Conservation (phyloP, 805 yeast genomes). For the Priceomyces carsonii region DNA sequence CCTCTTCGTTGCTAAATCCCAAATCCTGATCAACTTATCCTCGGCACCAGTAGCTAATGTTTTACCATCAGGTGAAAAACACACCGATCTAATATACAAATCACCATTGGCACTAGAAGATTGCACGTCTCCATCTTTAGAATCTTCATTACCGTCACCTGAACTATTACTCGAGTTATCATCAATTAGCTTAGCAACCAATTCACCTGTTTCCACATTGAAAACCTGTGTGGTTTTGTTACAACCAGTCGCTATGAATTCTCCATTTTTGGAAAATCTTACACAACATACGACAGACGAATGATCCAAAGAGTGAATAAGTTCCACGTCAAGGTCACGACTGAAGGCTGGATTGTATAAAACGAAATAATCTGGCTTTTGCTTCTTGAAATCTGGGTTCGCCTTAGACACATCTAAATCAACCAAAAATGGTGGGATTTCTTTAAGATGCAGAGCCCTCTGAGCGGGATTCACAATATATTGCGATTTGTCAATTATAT, state of each 20-base stretch:
- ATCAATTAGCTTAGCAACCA: slow-evolving; percentile 83
- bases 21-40: slow-evolving; percentile 86
- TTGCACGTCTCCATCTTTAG: slow-evolving; percentile 31
- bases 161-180: slow-evolving; percentile 49
- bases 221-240: slow-evolving; percentile 94
- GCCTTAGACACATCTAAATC: slow-evolving; percentile 81
- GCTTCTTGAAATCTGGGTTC: slow-evolving; percentile 75
- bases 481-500: slow-evolving; percentile 40
- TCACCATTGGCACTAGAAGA: slow-evolving; percentile 67
- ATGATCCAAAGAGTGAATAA: slow-evolving; percentile 89
- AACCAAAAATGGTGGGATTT: slow-evolving; percentile 75
- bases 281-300: slow-evolving; percentile 96
- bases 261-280: slow-evolving; percentile 87
- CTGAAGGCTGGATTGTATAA: slow-evolving; percentile 83
- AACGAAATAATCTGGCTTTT: slow-evolving; percentile 81
- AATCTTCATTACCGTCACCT: slow-evolving; percentile 40
- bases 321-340: slow-evolving; percentile 72
- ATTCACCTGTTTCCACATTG: slow-evolving; percentile 87
- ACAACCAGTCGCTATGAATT: slow-evolving; percentile 94
- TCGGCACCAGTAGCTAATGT: slow-evolving; percentile 93
- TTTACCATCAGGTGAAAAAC: slow-evolving; percentile 92
- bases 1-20: slow-evolving; percentile 88
- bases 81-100: slow-evolving; percentile 90
- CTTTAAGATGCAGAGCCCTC: slow-evolving; percentile 62
- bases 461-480: slow-evolving; percentile 44